phyloP scores from a whole-genome alignment of 192 early-diverging fungal genomes.

The Linnemannia exigua region DNA sequence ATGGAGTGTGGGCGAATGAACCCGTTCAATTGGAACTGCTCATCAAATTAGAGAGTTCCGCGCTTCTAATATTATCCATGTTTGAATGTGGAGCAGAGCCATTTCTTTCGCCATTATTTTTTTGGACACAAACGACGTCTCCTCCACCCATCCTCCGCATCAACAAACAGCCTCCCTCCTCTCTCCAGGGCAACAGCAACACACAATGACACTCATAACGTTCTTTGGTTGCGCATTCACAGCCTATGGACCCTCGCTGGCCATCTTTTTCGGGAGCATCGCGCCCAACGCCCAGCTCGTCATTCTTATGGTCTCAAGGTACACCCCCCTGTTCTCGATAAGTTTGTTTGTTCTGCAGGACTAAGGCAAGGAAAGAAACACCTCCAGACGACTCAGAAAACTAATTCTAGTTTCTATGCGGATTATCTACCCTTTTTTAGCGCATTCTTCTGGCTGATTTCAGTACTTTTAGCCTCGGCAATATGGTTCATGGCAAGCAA shows the following conservation, averaged over 20 bases:
- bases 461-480: constrained; percentile 77
- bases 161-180: neutral
- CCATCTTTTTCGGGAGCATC: constrained; percentile 79
- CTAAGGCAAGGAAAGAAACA: neutral
- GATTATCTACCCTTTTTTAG: constrained; percentile 56
- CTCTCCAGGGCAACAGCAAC: neutral
- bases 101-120: neutral
- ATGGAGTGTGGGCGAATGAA: neutral
- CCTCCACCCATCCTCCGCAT: neutral
- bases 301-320: constrained; percentile 81
- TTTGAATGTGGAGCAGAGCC: neutral
- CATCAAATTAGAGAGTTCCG: neutral
- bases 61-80: neutral
- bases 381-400: neutral
- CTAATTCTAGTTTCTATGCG: neutral
- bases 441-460: constrained; percentile 88
- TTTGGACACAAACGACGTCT: neutral
- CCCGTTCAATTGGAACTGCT: neutral
- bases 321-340: neutral
- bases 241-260: constrained; percentile 81
- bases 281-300: constrained; percentile 79
- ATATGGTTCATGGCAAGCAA: constrained; percentile 74
- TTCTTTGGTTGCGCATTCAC: constrained; percentile 83
- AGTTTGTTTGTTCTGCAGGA: neutral
- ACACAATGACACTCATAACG: constrained; percentile 70